phyloP scores from a whole-genome alignment of 805 yeast species.

The Sugiyamaella boreocaroliniensis region DNA sequence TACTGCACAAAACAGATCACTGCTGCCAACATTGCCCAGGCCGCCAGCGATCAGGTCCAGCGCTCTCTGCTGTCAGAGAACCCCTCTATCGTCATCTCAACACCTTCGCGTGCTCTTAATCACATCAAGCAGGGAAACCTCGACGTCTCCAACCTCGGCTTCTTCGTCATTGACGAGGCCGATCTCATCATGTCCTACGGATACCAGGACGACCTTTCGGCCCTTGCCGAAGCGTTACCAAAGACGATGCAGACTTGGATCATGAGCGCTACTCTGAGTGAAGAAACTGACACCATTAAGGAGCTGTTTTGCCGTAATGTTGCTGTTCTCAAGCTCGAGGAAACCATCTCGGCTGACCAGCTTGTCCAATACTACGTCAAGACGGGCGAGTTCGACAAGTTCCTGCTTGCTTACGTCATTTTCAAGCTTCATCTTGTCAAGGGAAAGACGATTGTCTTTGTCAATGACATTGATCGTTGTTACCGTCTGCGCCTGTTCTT shows the following conservation, averaged over 20 bases:
- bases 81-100: constrained; percentile 79
- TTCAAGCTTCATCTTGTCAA: constrained; percentile 80
- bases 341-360: constrained; percentile 54
- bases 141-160: constrained; percentile 51
- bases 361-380: constrained; percentile 81
- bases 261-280: constrained; percentile 94
- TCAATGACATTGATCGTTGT: constrained; percentile 91
- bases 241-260: constrained; percentile 75
- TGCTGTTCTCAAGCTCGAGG: constrained; percentile 72
- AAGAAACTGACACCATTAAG: constrained; percentile 74
- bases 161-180: constrained; percentile 88
- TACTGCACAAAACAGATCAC: constrained; percentile 65
- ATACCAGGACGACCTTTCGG: constrained; percentile 73
- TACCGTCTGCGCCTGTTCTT: constrained; percentile 83
- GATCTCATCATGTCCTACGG: constrained; percentile 88
- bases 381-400: constrained; percentile 85
- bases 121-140: constrained; percentile 40
- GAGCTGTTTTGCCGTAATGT: constrained; percentile 72
- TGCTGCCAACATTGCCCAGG: constrained; percentile 60
- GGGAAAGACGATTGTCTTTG: constrained; percentile 87
- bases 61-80: constrained; percentile 59
- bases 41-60: constrained; percentile 62
- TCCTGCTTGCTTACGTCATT: constrained; percentile 81
- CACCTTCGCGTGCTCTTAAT: constrained; percentile 72
- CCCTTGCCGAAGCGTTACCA: constrained; percentile 58